Base-by-base conservation (phyloP, 176 grass and related monocot genomes). In the Oryza punctata region DNA sequence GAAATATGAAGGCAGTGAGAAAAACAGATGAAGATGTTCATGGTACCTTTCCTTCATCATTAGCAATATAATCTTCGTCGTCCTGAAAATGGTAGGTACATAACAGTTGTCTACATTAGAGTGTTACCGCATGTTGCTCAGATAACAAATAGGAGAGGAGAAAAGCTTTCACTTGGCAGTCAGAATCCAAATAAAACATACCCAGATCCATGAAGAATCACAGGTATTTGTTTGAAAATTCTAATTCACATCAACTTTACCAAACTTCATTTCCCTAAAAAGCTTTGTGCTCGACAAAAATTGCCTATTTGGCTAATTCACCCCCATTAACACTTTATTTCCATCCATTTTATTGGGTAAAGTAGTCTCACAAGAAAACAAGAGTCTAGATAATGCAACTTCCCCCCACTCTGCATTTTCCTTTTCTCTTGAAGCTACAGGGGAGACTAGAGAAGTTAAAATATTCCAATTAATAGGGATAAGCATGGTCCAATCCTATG, bases 1-100 rank as follows among this genome's bases (percentile, higher is more conserved):
- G 10, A 65, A 76, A 59, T 18, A 84, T 70, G 27, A 27, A 87
- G 79, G 19, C 54, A 26, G 40, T 27, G 33, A 66, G 13, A 19
- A 81, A 77, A 80, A 29, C 79, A 76, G 67, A 76, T 27, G 35
- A 43, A 63, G 46, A 78, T 69, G 43, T 45, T 8, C 11, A 16
- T 14, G 12, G 8, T 95, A 98, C 96, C 96, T 98, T 93, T 84
- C 40, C 91, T 81, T 94, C 90, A 46, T 82, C 93, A 79, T 67
- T 73, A 81, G 59, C 82, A 85, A 86, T 61, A 69, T 93, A 95
- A 77, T 95, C 91, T 82, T 88, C 60, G 30, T 98, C 95, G 9
- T 93, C 91, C 96, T 98, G 85, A 83, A 91, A 91, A 75, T 30
- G 67, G 68, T 69, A 77, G 14, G 68, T 23, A 30, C 50, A 26